A percentile compares a stretch with the other conserved stretches of the same genome.
Conservation (phyloP, 768 basidiomycete genomes). For the Paxillus involutus region DNA sequence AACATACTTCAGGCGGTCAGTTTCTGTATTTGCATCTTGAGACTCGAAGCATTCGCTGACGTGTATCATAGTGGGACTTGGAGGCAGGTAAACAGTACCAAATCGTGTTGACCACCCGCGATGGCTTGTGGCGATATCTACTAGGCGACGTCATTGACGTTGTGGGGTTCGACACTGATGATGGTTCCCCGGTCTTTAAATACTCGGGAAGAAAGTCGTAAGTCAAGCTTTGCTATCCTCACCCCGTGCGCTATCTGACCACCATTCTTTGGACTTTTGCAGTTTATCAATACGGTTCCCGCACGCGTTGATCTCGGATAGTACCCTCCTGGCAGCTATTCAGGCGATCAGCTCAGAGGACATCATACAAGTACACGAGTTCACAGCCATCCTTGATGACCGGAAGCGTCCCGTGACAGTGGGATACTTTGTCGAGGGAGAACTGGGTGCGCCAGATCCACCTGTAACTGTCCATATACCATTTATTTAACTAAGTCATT, state of each 20-base stretch:
- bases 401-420: conserved; percentile 9
- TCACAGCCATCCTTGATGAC: conserved; percentile 9
- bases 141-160: conserved; percentile 7
- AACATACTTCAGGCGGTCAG: too few species aligned
- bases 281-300: not conserved
- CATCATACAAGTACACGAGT: conserved; percentile 5
- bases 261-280: not conserved
- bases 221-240: not conserved
- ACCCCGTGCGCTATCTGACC: not conserved
- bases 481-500: not conserved
- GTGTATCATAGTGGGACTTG: conserved; percentile 3
- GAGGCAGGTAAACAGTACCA: too few species aligned
- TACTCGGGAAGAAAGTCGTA: conserved; percentile 2
- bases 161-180: conserved; percentile 1
- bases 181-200: conserved; percentile 2
- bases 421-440: conserved; percentile 10
- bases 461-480: not conserved
- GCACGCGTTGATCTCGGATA: not conserved
- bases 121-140: conserved; percentile 6
- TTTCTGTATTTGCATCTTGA: not conserved
- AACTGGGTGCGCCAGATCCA: not conserved
- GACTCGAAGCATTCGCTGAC: not conserved
- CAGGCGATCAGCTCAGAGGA: conserved; percentile 3
- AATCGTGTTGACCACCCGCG: too few species aligned
- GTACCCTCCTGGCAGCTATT: conserved; percentile 4